Evolutionary conservation across 345 rosid species (phyloP).

Genomic region (Linum lewisii): DNA sequence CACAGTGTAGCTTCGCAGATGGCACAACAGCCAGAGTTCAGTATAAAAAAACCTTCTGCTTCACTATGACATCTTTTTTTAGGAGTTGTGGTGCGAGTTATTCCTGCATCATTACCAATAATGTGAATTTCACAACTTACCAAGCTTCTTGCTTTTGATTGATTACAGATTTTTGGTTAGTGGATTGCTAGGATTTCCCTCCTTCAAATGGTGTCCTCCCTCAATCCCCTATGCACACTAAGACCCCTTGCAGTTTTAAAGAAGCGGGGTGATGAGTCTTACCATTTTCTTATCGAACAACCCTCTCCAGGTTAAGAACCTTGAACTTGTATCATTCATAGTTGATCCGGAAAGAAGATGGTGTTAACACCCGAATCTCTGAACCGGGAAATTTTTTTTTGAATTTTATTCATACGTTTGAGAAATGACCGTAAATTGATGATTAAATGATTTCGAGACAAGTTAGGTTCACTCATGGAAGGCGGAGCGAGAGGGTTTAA

Average conservation of each 20-base stretch:
- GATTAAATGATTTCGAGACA: too few relatives aligned
- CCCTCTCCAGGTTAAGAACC: too few relatives aligned
- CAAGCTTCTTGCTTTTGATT: slow-evolving; percentile 8
- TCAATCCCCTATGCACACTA: slow-evolving; percentile 86
- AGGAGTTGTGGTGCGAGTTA: slow-evolving; percentile 47
- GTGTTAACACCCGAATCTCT: too few relatives aligned
- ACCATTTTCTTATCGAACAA: too few relatives aligned
- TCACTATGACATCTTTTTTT: slow-evolving; percentile 76
- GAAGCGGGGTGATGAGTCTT: too few relatives aligned
- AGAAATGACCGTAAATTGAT: too few relatives aligned
- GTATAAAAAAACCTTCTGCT: slow-evolving; percentile 67
- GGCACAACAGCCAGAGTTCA: slow-evolving; percentile 83
- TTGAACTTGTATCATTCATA: too few relatives aligned
- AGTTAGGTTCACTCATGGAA: too few relatives aligned
- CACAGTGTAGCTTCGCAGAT: slow-evolving; percentile 84
- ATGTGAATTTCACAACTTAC: slow-evolving; percentile 1
- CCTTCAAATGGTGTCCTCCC: slow-evolving; percentile 91
- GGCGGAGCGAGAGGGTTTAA: too few relatives aligned
- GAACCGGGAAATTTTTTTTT: too few relatives aligned
- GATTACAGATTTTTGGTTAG: slow-evolving; percentile 58
- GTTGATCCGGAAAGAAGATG: too few relatives aligned
- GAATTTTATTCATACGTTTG: too few relatives aligned
- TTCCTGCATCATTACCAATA: neutral
- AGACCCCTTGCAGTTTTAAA: slow-evolving; percentile 70
- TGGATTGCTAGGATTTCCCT: slow-evolving; percentile 77